Percentiles rank a stretch among this genome's conserved stretches.
phyloP scores from a whole-genome alignment of 257 asterid species.

The Primulina eburnea region DNA sequence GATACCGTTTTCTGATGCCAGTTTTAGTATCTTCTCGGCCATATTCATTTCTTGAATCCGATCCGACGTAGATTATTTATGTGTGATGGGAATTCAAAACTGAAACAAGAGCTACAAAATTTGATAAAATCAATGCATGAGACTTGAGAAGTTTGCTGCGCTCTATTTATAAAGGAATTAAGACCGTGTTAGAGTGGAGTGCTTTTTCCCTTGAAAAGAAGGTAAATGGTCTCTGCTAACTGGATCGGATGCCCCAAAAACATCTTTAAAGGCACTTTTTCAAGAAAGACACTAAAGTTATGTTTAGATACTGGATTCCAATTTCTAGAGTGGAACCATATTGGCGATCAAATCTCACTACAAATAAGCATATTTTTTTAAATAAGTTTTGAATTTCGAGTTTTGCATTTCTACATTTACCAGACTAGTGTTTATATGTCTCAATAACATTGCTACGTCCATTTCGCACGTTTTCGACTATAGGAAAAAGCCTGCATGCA shows the following conservation, averaged over 20 bases:
- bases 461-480: neutral
- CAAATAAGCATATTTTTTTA: neutral
- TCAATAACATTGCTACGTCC: neutral
- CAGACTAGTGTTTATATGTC: neutral
- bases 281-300: constrained; percentile 11
- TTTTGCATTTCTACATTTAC: neutral
- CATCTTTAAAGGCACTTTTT: constrained; percentile 28
- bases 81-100: no score
- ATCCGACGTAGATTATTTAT: neutral
- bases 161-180: neutral
- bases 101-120: constrained; percentile 15
- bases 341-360: no score
- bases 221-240: constrained; percentile 15
- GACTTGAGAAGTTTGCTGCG: neutral
- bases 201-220: constrained; percentile 19
- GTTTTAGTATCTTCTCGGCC: constrained; percentile 59
- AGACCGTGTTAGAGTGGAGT: neutral
- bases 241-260: constrained; percentile 23
- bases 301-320: neutral
- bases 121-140: neutral
- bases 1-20: constrained; percentile 58
- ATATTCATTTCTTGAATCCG: neutral
- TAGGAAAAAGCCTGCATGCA: neutral
- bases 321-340: neutral
- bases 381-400: neutral